Percentiles rank a stretch among this genome's conserved stretches.
Conservation (phyloP, 2,329 filamentous ascomycete genomes). For the Fusarium cyanostomum region DNA sequence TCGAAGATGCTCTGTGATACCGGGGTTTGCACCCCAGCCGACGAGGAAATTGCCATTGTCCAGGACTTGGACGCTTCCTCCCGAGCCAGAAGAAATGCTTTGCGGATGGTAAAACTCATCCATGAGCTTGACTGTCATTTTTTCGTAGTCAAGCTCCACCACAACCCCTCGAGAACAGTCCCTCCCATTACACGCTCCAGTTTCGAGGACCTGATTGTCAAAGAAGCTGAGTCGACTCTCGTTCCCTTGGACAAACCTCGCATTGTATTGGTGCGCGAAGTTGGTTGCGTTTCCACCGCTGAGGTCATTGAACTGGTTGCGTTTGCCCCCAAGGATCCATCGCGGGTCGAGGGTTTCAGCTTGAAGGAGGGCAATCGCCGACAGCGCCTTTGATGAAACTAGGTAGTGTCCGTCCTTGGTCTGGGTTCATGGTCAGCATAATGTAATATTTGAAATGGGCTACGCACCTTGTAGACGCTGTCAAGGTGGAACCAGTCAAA, state of each 20-base stretch:
- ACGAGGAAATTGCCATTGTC: constrained; percentile 63
- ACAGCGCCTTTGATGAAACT: constrained; percentile 45
- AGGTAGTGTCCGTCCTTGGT: constrained; percentile 47
- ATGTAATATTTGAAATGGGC: neutral
- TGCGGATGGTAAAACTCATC: constrained; percentile 62
- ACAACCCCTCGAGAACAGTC: constrained; percentile 39
- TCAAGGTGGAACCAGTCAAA: constrained; percentile 44
- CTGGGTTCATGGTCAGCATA: constrained; percentile 15
- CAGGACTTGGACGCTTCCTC: constrained; percentile 61
- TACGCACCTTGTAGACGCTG: constrained; percentile 40
- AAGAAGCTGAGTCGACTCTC: constrained; percentile 61
- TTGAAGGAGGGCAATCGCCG: constrained; percentile 44
- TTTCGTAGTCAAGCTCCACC: constrained; percentile 56
- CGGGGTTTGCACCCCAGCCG: constrained; percentile 65
- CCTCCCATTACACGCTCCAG: constrained; percentile 15
- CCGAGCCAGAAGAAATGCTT: constrained; percentile 59
- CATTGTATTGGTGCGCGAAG: constrained; percentile 58
- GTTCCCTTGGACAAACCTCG: constrained; percentile 56
- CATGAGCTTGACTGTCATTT: constrained; percentile 57
- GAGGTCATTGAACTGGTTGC: constrained; percentile 48
- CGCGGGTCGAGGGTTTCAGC: constrained; percentile 41
- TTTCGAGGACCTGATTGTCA: constrained; percentile 55
- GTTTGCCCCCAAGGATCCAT: constrained; percentile 49
- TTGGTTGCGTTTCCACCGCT: constrained; percentile 47
- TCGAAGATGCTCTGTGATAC: constrained; percentile 55